Conservation (phyloP, 2,329 filamentous ascomycete species). For the Paecilomyces variotii region DNA sequence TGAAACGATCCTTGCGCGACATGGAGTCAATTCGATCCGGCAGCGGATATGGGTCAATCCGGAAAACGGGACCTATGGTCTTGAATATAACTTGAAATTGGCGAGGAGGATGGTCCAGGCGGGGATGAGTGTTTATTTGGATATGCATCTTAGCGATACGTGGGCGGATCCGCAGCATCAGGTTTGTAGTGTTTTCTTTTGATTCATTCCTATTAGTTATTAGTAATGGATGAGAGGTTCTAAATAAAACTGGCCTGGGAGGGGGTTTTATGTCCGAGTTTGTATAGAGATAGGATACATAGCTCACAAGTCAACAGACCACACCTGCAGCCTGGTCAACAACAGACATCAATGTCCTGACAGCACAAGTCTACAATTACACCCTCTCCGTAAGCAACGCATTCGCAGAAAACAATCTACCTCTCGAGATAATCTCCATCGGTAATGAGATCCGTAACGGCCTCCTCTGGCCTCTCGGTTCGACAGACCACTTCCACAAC, state of each 20-base stretch:
- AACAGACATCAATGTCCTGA: constrained; percentile 48
- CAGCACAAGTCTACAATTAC: constrained; percentile 61
- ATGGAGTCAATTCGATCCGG: constrained; percentile 61
- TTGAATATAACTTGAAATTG: constrained; percentile 63
- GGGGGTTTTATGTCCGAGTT: too few species aligned
- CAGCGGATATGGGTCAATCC: constrained; percentile 67
- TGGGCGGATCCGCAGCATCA: constrained; percentile 64
- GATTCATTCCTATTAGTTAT: background rate
- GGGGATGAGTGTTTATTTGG: constrained; percentile 54
- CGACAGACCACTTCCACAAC: constrained; percentile 48
- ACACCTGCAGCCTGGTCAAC: constrained; percentile 57
- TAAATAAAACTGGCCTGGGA: too few species aligned
- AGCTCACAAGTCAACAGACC: constrained; percentile 17
- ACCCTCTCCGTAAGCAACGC: constrained; percentile 54
- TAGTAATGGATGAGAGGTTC: too few species aligned
- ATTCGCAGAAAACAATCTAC: constrained; percentile 49
- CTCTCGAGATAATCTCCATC: constrained; percentile 57
- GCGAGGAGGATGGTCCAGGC: constrained; percentile 56
- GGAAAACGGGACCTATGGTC: constrained; percentile 55
- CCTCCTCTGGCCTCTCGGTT: constrained; percentile 58
- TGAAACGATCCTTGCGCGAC: constrained; percentile 54
- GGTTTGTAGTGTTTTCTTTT: constrained; percentile 17
- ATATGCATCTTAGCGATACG: constrained; percentile 60
- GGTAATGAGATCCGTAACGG: constrained; percentile 66
- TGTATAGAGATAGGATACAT: background rate